phyloP scores from a whole-genome alignment of 2,329 filamentous ascomycete genomes.

The Phoma herbarum region DNA sequence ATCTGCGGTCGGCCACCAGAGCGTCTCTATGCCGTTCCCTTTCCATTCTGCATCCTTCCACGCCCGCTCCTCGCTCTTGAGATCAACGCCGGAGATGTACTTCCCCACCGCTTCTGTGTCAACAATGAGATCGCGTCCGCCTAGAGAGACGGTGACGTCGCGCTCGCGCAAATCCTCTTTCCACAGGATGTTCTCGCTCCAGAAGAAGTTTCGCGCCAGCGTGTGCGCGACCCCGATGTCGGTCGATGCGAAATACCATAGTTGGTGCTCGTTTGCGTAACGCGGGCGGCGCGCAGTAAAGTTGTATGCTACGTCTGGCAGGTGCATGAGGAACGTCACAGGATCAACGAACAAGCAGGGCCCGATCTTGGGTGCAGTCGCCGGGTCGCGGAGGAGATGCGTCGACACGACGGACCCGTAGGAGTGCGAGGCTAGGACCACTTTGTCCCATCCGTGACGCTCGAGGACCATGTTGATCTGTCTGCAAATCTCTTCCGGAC shows the following conservation, averaged over 20 bases:
- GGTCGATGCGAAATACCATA: conserved; percentile 75
- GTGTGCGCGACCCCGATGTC: conserved; percentile 73
- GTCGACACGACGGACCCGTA: conserved; percentile 72
- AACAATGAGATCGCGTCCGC: conserved; percentile 71
- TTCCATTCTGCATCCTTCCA: conserved; percentile 50
- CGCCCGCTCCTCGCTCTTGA: conserved; percentile 37
- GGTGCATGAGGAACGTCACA: conserved; percentile 72
- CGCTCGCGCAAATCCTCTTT: conserved; percentile 66
- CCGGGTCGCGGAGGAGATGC: conserved; percentile 64
- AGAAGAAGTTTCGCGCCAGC: conserved; percentile 73
- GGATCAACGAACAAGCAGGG: conserved; percentile 67
- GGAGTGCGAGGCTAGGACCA: conserved; percentile 68
- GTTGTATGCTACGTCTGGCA: conserved; percentile 76
- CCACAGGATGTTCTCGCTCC: conserved; percentile 76
- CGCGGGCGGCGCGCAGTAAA: conserved; percentile 57
- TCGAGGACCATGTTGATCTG: conserved; percentile 67
- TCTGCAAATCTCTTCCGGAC: conserved; percentile 62
- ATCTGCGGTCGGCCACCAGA: conserved; percentile 69
- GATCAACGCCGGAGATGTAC: conserved; percentile 60
- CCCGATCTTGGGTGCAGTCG: conserved; percentile 57
- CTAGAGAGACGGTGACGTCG: conserved; percentile 65
- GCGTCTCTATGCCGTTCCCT: conserved; percentile 61
- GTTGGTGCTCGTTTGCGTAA: conserved; percentile 71
- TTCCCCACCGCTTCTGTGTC: conserved; percentile 65
- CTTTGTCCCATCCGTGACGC: conserved; percentile 64